phyloP scores from a whole-genome alignment of 1,139 yeast species.

The Geotrichum aggregatum region DNA sequence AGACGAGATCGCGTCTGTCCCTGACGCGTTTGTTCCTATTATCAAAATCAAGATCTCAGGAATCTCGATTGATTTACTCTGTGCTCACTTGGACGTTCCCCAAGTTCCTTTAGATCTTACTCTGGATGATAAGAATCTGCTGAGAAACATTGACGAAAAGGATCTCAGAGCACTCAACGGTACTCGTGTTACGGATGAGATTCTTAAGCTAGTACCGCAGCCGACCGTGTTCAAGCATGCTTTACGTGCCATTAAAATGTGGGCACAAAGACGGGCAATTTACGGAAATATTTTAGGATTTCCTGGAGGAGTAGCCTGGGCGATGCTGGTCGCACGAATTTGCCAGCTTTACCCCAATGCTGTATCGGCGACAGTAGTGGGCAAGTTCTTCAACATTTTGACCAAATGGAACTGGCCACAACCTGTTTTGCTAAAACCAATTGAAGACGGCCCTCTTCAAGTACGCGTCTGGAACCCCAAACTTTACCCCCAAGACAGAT shows the following conservation, averaged over 20 bases:
- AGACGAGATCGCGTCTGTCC: conserved; percentile 86
- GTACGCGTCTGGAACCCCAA: conserved; percentile 97
- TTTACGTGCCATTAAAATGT: conserved; percentile 81
- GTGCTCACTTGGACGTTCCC: conserved; percentile 75
- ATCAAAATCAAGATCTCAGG: conserved; percentile 84
- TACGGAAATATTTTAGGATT: conserved; percentile 94
- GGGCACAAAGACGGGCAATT: conserved; percentile 95
- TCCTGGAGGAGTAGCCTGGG: conserved; percentile 99
- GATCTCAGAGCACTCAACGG: conserved; percentile 89
- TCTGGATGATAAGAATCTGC: conserved; percentile 75
- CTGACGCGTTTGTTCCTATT: conserved; percentile 95
- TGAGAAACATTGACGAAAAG: conserved; percentile 82
- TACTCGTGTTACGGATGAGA: conserved; percentile 95
- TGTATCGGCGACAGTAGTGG: conserved; percentile 82
- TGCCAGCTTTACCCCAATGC: conserved; percentile 97
- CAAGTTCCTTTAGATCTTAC: conserved; percentile 72
- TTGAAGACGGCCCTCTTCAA: conserved; percentile 95
- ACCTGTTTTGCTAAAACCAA: conserved; percentile 85
- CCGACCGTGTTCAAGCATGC: conserved; percentile 92
- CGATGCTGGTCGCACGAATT: conserved; percentile 94
- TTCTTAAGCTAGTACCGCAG: conserved; percentile 81
- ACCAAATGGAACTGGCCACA: conserved; percentile 98
- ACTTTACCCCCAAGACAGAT: conserved; percentile 78
- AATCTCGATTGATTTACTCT: conserved; percentile 83
- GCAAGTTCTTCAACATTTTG: conserved; percentile 80